Evolutionary conservation across 1,139 yeast genomes (phyloP).

Genomic region (Saccharomyces hybrid): DNA sequence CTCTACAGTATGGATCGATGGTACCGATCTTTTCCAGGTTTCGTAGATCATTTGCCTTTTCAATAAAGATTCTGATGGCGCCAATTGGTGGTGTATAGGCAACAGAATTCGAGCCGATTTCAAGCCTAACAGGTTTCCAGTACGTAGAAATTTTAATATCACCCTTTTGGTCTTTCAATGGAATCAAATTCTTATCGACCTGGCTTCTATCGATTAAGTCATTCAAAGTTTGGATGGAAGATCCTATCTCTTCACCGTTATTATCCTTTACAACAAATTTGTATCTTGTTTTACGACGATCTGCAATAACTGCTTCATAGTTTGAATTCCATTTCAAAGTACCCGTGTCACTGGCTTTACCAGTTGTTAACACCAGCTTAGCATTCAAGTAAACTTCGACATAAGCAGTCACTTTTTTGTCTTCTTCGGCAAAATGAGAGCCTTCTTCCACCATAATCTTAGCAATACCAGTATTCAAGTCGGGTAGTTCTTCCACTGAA

Average conservation of each 20-base stretch:
- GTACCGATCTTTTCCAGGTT: slow-evolving; percentile 85
- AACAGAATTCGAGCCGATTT: slow-evolving; percentile 56
- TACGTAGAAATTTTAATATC: slow-evolving; percentile 59
- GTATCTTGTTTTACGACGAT: slow-evolving; percentile 62
- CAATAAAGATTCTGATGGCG: slow-evolving; percentile 67
- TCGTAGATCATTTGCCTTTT: slow-evolving; percentile 63
- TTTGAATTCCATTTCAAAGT: slow-evolving; percentile 61
- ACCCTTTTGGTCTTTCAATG: slow-evolving; percentile 56
- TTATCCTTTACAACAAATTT: slow-evolving; percentile 60
- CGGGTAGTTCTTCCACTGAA: slow-evolving; percentile 78
- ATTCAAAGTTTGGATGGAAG: slow-evolving; percentile 55
- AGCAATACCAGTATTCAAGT: slow-evolving; percentile 83
- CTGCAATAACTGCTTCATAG: slow-evolving; percentile 65
- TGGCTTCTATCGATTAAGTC: slow-evolving; percentile 71
- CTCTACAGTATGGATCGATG: slow-evolving; percentile 84
- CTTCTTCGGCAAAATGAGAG: slow-evolving; percentile 22
- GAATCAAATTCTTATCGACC: slow-evolving; percentile 72
- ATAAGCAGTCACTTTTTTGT: slow-evolving; percentile 49
- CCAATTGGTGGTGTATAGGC: slow-evolving; percentile 93
- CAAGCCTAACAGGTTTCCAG: slow-evolving; percentile 83
- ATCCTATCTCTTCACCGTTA: slow-evolving; percentile 54
- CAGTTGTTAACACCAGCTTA: slow-evolving; percentile 49
- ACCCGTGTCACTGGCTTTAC: slow-evolving; percentile 51
- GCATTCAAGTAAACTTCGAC: slow-evolving; percentile 64
- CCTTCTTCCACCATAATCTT: slow-evolving; percentile 35